Base-by-base conservation (phyloP, 257 asterid genomes). In the Cruciata laevipes region DNA sequence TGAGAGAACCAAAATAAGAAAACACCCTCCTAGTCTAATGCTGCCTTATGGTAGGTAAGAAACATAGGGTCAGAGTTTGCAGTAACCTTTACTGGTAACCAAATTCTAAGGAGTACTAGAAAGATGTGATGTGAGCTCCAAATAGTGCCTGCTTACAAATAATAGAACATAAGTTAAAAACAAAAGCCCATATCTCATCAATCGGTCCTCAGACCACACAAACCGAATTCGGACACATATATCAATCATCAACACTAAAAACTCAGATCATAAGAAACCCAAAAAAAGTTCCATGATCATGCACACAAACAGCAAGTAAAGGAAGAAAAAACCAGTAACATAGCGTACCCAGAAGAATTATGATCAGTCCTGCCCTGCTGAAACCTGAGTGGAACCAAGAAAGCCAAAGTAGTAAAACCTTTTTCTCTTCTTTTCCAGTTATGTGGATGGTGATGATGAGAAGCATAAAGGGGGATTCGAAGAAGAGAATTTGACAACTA, bases 401-500 rank as follows among this genome's bases (percentile, higher is more conserved):
- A 66, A 66, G 32, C 23, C 23, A 3, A 30, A 59, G 38, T 27
- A 61, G 42, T 13, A 25, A 52, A 21, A 64, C 60, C 60, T 9
- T 12, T 12, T 55, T 18, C 60, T 14, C 7, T 4, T 55, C 18
- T 55, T 37, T 47, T 14, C 53, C 53, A 47, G 4, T 37, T 18
- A 9, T 27, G 67, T 69, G 61, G 61, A 69, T 35, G 70, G 33
- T 55, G 74, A 63, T 25, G 63, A 24, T 53, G 51, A 27, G 68
- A 63, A 71, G 65, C 33, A 52, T 21, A 63, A 71, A 71, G 55
- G 62, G 70, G 61, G 7, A 51, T 42, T 66, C 57, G n/a, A 51
- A 17, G 56, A 17, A 21, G 35, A 53, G 74, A 71, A 52, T 63
- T 49, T 63, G 64, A 71, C 64, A 70, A 60, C 69, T 51, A 61